Evolutionary conservation across 1,139 yeast genomes (phyloP).

Genomic region (Pichia sp.): DNA sequence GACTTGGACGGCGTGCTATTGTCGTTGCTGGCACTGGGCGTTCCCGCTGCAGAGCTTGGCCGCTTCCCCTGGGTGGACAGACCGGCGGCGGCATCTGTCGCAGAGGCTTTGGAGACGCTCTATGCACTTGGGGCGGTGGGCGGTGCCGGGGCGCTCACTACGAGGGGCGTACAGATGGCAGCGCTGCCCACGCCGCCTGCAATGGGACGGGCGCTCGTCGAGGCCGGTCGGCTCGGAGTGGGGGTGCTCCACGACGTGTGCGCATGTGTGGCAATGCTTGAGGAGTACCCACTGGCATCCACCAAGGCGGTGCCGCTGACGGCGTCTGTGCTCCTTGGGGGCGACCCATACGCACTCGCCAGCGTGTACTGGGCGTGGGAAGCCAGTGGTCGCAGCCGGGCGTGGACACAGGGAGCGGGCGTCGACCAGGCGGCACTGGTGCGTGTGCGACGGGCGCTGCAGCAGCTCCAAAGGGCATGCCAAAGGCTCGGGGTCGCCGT

Average conservation of each 20-base stretch:
- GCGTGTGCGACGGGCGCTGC: conserved; percentile 65
- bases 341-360: conserved; percentile 73
- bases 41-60: conserved; percentile 60
- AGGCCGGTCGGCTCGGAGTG: conserved; percentile 54
- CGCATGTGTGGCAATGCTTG: conserved; percentile 73
- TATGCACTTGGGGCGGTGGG: conserved; percentile 86
- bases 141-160: conserved; percentile 71
- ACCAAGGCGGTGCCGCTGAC: no score
- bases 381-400: conserved; percentile 57
- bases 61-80: conserved; percentile 85
- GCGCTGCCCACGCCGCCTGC: conserved; percentile 92
- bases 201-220: conserved; percentile 67
- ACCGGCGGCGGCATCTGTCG: conserved; percentile 66
- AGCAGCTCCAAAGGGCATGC: conserved; percentile 61
- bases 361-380: conserved; percentile 76
- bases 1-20: conserved; percentile 73
- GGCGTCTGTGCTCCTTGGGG: no score
- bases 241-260: conserved; percentile 60
- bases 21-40: conserved; percentile 70
- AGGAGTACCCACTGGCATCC: conserved; percentile 52
- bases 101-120: conserved; percentile 69
- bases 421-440: conserved; percentile 67
- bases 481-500: neutral
- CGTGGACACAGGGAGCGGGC: conserved; percentile 87
- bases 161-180: conserved; percentile 77